Conservation (phyloP, 768 basidiomycete species). For the Suillus clintonianus region DNA sequence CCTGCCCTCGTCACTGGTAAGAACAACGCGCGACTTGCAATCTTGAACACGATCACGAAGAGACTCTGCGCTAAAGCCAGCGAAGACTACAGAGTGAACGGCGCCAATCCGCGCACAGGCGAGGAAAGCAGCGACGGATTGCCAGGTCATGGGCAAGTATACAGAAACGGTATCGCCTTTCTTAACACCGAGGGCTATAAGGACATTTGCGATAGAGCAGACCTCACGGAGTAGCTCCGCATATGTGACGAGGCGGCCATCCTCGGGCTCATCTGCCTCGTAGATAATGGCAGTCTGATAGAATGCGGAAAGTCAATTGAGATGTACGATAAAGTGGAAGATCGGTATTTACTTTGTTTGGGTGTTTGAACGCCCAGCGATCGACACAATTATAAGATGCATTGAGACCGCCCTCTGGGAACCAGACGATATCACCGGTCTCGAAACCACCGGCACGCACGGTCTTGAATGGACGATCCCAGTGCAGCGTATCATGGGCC, state of each 20-base stretch:
- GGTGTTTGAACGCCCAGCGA: constrained; percentile 90
- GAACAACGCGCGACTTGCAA: constrained; percentile 86
- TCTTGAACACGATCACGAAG: constrained; percentile 91
- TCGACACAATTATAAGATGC: constrained; percentile 98
- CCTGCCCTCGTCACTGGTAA: constrained; percentile 93
- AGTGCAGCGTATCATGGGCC: constrained; percentile 77
- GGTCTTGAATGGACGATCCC: constrained; percentile 88
- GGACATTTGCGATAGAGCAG: constrained; percentile 86
- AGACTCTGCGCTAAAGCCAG: constrained; percentile 94
- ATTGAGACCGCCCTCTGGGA: constrained; percentile 91
- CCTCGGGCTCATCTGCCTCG: constrained; percentile 92
- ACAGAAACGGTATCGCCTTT: constrained; percentile 95
- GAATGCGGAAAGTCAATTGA: not conserved
- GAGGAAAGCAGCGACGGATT: constrained; percentile 94
- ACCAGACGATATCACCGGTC: constrained; percentile 91
- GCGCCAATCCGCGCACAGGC: constrained; percentile 98
- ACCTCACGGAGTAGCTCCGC: constrained; percentile 89
- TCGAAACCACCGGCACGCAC: constrained; percentile 83
- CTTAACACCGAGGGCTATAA: constrained; percentile 86
- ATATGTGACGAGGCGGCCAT: constrained; percentile 77
- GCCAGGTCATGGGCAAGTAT: constrained; percentile 94
- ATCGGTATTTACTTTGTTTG: constrained; percentile 60
- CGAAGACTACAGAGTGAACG: constrained; percentile 95
- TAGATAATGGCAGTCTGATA: constrained; percentile 91
- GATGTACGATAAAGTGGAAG: not conserved